Conservation (phyloP, 192 early-diverging fungal genomes). For the Chytriomyces sp. region DNA sequence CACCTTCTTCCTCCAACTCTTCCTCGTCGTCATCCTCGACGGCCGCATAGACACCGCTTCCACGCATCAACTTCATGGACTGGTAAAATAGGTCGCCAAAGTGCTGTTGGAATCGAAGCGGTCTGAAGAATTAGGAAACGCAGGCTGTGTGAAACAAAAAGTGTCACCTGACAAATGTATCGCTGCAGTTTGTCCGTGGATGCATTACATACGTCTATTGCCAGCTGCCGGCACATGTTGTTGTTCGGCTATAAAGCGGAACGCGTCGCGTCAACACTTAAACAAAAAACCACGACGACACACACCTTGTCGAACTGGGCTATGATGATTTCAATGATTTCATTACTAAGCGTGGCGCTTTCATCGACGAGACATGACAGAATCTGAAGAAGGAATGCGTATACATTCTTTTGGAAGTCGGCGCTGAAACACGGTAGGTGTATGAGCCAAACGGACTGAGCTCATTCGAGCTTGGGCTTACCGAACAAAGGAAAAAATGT, state of each 20-base stretch:
- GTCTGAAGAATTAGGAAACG: constrained; percentile 2
- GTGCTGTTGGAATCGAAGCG: constrained; percentile 57
- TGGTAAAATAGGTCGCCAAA: constrained; percentile 77
- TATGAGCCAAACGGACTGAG: background rate
- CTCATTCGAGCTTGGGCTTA: constrained; percentile 14
- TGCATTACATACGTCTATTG: constrained; percentile 76
- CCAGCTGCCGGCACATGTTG: constrained; percentile 70
- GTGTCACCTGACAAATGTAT: constrained; percentile 78
- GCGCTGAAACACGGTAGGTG: constrained; percentile 38
- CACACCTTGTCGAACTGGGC: constrained; percentile 68
- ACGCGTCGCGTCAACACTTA: background rate
- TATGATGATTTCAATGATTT: constrained; percentile 85
- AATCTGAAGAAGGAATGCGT: constrained; percentile 78
- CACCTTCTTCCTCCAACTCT: constrained; percentile 31
- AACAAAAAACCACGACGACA: background rate
- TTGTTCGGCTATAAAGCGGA: constrained; percentile 42
- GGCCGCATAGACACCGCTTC: background rate
- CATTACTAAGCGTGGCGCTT: constrained; percentile 64
- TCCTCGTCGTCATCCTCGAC: constrained; percentile 2
- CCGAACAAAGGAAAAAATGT: constrained; percentile 72
- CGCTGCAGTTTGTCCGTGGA: constrained; percentile 82
- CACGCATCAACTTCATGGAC: constrained; percentile 9
- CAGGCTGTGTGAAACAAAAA: constrained; percentile 17
- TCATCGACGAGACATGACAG: constrained; percentile 84
- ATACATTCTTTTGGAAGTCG: constrained; percentile 74